A percentile compares a stretch with the other conserved stretches of the same genome.
Conservation (phyloP, 2,329 filamentous ascomycete species). For the Metarhizium guizhouense region DNA sequence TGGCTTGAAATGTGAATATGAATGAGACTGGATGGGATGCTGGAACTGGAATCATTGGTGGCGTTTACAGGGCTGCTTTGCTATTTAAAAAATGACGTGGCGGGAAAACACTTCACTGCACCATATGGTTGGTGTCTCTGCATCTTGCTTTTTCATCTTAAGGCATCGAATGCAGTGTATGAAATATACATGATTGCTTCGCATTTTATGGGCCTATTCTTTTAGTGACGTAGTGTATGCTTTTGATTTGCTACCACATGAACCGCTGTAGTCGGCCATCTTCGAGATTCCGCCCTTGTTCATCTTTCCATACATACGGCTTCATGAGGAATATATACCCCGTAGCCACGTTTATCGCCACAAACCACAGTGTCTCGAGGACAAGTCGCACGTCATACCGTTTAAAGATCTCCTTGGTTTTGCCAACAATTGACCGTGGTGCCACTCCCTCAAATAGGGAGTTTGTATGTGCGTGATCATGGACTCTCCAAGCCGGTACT, state of each 20-base stretch:
- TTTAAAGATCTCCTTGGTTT: constrained; percentile 6
- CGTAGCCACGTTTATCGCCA: constrained; percentile 54
- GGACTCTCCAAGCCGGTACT: constrained; percentile 45
- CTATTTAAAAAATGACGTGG: not conserved
- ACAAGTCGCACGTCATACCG: constrained; percentile 37
- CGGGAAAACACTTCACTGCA: not conserved
- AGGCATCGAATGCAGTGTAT: not conserved
- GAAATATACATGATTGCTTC: not conserved
- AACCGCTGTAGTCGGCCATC: constrained; percentile 60
- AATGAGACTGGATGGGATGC: not conserved
- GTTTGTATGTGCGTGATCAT: constrained; percentile 9
- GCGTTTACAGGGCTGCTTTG: constrained; percentile 3
- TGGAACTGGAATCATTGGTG: not conserved
- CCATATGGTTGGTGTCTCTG: not conserved
- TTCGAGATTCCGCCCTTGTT: constrained; percentile 43
- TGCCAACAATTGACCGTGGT: not conserved
- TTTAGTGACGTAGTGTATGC: not conserved
- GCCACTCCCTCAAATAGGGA: not conserved
- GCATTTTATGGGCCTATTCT: not conserved
- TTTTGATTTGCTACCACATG: constrained; percentile 54
- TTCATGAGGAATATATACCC: constrained; percentile 62
- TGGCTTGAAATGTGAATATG: constrained; percentile 1
- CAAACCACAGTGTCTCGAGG: constrained; percentile 61
- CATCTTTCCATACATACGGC: constrained; percentile 57
- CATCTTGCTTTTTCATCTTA: not conserved